Evolutionary conservation across 805 yeast species (phyloP), one percentile per base, ranked within the genome.

Genomic region (Priceomyces castillae): DNA sequence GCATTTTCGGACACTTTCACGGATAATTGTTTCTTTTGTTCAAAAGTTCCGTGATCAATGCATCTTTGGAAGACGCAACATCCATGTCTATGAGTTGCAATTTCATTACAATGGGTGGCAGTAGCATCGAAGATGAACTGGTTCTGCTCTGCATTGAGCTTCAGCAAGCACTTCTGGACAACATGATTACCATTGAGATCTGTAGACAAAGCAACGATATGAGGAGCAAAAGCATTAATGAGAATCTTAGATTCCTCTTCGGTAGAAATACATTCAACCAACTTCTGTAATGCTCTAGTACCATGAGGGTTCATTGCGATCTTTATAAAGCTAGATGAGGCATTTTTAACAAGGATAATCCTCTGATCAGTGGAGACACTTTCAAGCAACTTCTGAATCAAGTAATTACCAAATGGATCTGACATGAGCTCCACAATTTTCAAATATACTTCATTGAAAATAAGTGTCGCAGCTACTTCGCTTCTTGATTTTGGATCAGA

Each of bases 111-210:
- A 50, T 89, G 76, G 11, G 65, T 65, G 46, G 83, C 74, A 3
- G 94, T 94, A 14, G 96, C 85, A 58, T 90, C 94, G 61, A 88
- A 90, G 46, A 94, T 87, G 59, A 94, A 92, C 61, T 90, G 94
- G 52, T 86, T 78, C 44, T 86, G 84, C n/a, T 67, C 71, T 2
- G 85, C 73, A 20, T 67, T 61, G 54, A 94, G 76, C 52, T 80
- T 79, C 53, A 88, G 88, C 48, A 94, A 70, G 61, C 96, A 87
- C 65, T 89, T 90, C 61, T 94, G 99, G 40, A 94, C 84, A 28
- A 94, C 97, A 62, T 92, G 99, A 62, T 94, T 94, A 51, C 99
- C 99, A 64, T 94, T 94, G 61, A 90, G 71, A 62, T 94, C 98
- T 53, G 92, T 78, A 39, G 94, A 84, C 52, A 94, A 69, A 34